Evolutionary conservation across 208 protist species (phyloP).

Genomic region (Leishmania arabica): DNA sequence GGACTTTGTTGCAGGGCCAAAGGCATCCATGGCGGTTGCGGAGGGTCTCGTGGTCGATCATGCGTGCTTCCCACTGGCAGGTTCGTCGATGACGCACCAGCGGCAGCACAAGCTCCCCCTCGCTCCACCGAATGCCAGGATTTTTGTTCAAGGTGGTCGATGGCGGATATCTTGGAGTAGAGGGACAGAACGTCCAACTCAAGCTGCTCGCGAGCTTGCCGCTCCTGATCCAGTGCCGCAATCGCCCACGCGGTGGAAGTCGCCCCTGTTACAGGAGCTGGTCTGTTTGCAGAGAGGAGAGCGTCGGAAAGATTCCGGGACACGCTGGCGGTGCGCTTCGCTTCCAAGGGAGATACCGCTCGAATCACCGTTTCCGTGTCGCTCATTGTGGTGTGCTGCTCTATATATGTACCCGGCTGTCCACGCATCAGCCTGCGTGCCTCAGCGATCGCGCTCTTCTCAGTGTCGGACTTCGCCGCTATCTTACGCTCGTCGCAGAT

Average conservation of each 20-base stretch:
- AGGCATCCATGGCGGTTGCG: not conserved
- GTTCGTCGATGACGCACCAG: not conserved
- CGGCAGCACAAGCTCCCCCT: not conserved
- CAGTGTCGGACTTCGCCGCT: not conserved
- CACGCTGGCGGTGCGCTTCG: conserved; percentile 8
- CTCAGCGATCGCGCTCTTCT: not conserved
- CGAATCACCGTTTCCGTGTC: not conserved
- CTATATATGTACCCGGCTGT: not conserved
- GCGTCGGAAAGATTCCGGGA: conserved; percentile 22
- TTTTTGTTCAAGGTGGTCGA: conserved; percentile 4
- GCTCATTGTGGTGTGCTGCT: not conserved
- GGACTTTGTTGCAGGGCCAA: not conserved
- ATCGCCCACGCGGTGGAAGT: not conserved
- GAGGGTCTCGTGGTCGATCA: not conserved
- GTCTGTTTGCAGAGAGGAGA: conserved; percentile 20
- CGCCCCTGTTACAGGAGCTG: not conserved
- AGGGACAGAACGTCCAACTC: conserved; percentile 15
- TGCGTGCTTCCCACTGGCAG: not conserved
- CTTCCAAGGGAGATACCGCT: not conserved
- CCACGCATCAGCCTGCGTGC: not conserved
- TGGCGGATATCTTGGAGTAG: conserved; percentile 11
- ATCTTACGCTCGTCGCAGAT: conserved; percentile 14
- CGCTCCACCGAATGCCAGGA: not conserved
- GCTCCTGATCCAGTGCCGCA: not conserved
- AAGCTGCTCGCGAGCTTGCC: conserved; percentile 6